These are phyloP conservation scores for Teunomyces tritomae DNA, from an alignment of 805 yeast species.

Conservation along the genomic window DNA sequence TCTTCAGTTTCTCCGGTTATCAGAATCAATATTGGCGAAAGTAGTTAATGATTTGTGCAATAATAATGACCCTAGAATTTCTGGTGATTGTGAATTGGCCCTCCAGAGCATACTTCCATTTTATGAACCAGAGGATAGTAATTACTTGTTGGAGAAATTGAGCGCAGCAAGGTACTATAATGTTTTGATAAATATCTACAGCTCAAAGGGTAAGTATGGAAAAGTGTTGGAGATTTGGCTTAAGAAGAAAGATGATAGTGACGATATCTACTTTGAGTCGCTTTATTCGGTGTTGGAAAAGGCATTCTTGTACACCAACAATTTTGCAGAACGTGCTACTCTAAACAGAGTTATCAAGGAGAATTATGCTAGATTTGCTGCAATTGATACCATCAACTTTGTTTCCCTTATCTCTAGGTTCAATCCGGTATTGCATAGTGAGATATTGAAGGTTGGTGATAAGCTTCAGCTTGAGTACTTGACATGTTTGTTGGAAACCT, in stretches of 20 bases:
- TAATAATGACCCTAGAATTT: constrained; percentile 28
- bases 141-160: constrained; percentile 48
- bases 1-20: constrained; percentile 72
- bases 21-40: constrained; percentile 53
- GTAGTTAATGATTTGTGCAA: constrained; percentile 52
- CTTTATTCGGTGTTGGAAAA: constrained; percentile 28
- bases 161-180: constrained; percentile 54
- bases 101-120: constrained; percentile 66
- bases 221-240: constrained; percentile 58
- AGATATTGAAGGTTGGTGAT: constrained; percentile 30
- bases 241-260: constrained; percentile 9
- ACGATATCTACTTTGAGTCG: constrained; percentile 6
- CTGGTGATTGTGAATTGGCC: constrained; percentile 71
- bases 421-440: constrained; percentile 39
- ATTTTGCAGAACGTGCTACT: constrained; percentile 21
- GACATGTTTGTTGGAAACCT: constrained; percentile 20
- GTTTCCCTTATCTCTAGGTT: constrained; percentile 34
- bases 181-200: constrained; percentile 58
- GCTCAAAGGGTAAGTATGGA: constrained; percentile 49
- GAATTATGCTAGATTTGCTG: constrained; percentile 23
- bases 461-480: constrained; percentile 28
- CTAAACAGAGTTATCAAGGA: constrained; percentile 20
- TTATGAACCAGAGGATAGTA: constrained; percentile 57
- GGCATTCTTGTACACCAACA: constrained; percentile 16
- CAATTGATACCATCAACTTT: constrained; percentile 32